Evolutionary conservation across 2,329 filamentous ascomycete species (phyloP).

Genomic region (Neoarthrinium moseri): DNA sequence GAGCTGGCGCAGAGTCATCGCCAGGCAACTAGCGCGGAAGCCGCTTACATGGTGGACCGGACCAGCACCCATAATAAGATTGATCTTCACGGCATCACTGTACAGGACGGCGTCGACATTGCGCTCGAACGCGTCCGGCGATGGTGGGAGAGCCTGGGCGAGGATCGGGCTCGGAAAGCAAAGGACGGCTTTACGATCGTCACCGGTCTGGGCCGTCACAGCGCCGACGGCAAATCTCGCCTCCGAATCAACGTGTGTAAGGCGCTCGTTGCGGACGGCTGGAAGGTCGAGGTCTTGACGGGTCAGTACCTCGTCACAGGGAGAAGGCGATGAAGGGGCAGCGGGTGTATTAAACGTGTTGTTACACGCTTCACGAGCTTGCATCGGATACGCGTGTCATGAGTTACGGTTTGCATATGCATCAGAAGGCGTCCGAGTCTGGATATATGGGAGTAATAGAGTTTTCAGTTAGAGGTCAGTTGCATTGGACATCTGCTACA

Average conservation of each 20-base stretch:
- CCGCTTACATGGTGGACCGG: slow-evolving; percentile 66
- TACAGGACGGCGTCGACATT: slow-evolving; percentile 79
- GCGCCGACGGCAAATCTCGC: slow-evolving; percentile 69
- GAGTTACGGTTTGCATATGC: too few species aligned
- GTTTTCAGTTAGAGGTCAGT: too few species aligned
- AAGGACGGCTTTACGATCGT: slow-evolving; percentile 68
- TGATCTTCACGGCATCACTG: slow-evolving; percentile 82
- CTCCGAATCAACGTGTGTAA: slow-evolving; percentile 78
- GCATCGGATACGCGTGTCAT: too few species aligned
- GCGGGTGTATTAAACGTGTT: too few species aligned
- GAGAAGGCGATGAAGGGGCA: slow-evolving; percentile 34
- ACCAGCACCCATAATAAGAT: slow-evolving; percentile 63
- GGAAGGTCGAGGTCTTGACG: slow-evolving; percentile 73
- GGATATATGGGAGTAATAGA: too few species aligned
- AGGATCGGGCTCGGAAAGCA: slow-evolving; percentile 52
- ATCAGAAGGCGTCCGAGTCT: too few species aligned
- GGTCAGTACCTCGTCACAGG: slow-evolving; percentile 73
- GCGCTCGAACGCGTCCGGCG: slow-evolving; percentile 61
- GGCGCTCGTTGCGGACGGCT: slow-evolving; percentile 74
- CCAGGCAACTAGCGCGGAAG: slow-evolving; percentile 60
- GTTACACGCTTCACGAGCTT: too few species aligned
- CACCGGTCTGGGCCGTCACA: slow-evolving; percentile 80
- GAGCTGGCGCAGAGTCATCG: slow-evolving; percentile 60
- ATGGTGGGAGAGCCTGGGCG: slow-evolving; percentile 78
- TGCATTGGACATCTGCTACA: too few species aligned